Evolutionary conservation across 805 yeast species (phyloP).

Genomic region (Wickerhamomyces subpelliculosus): DNA sequence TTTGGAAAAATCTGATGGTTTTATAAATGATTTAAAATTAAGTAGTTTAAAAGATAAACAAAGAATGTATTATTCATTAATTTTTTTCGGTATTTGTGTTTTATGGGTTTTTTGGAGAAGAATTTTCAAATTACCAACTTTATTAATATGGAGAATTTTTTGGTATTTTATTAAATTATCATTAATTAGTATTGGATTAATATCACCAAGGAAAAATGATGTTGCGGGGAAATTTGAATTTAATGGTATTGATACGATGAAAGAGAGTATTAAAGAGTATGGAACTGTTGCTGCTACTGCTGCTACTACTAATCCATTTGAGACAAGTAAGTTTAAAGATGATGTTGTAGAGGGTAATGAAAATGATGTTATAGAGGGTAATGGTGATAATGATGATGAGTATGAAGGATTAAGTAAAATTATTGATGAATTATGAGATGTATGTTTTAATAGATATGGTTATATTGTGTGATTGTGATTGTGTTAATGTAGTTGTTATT

Average conservation of each 20-base stretch:
- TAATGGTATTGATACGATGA: too few relatives aligned
- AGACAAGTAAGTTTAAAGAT: not conserved
- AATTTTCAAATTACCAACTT: constrained; percentile 15
- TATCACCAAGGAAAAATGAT: constrained; percentile 2
- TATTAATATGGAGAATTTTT: constrained; percentile 6
- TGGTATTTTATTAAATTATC: constrained; percentile 6
- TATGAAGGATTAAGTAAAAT: not conserved
- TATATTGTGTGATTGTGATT: too few relatives aligned
- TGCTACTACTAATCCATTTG: not conserved
- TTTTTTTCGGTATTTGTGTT: constrained; percentile 15
- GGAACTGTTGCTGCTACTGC: not conserved
- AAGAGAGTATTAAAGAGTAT: too few relatives aligned
- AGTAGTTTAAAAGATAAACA: constrained; percentile 17
- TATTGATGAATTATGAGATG: constrained; percentile 1
- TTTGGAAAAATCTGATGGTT: constrained; percentile 16
- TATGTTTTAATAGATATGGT: too few relatives aligned
- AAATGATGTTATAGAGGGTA: not conserved
- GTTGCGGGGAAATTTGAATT: constrained; percentile 6
- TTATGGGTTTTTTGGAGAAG: constrained; percentile 17
- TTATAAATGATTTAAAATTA: constrained; percentile 19
- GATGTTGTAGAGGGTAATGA: not conserved
- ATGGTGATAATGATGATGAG: too few relatives aligned
- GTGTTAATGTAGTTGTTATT: too few relatives aligned
- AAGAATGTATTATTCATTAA: constrained; percentile 15
- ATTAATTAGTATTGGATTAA: constrained; percentile 8